A percentile compares a stretch with the other conserved stretches of the same genome.
Evolutionary conservation across 1,139 yeast genomes (phyloP).

Genomic region (Hansenula lynferdii): DNA sequence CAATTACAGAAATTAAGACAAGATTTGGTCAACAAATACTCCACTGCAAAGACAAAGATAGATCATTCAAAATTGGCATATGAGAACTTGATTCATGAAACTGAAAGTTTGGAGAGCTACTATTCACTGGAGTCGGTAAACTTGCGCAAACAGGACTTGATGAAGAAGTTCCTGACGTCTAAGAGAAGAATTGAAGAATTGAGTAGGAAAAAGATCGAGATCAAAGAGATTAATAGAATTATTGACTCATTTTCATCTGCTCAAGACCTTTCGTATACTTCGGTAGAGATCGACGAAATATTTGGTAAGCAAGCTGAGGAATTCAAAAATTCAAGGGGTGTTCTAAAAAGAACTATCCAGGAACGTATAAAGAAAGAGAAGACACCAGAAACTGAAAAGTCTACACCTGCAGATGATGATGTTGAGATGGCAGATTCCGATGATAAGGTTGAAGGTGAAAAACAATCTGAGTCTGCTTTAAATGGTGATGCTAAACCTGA

Average conservation of each 20-base stretch:
- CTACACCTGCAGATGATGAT: not conserved
- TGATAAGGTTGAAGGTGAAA: too few species aligned
- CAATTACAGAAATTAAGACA: conserved; percentile 5
- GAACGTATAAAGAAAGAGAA: conserved; percentile 4
- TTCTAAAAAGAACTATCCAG: not conserved
- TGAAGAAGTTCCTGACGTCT: conserved; percentile 7
- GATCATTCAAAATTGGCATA: conserved; percentile 10
- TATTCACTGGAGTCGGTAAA: conserved; percentile 7
- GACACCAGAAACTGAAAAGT: conserved; percentile 10
- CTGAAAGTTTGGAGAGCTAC: not conserved
- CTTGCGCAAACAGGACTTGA: conserved; percentile 6
- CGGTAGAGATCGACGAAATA: conserved; percentile 10
- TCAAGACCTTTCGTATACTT: conserved; percentile 3
- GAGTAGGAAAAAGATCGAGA: conserved; percentile 11
- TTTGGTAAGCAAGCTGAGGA: conserved; percentile 11
- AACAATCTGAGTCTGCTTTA: too few species aligned
- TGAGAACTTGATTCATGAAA: conserved; percentile 4
- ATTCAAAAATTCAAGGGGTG: conserved; percentile 3
- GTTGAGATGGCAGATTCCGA: conserved; percentile 6
- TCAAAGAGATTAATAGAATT: conserved; percentile 11
- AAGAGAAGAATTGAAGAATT: conserved; percentile 12
- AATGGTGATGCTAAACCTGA: conserved; percentile 5
- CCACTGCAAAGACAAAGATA: conserved; percentile 4
- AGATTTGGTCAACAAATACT: not conserved
- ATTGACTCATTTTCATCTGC: conserved; percentile 6